Percentiles rank a stretch among this genome's conserved stretches.
phyloP scores from a whole-genome alignment of 2,329 filamentous ascomycete genomes.

The Aureobasidium sp. region DNA sequence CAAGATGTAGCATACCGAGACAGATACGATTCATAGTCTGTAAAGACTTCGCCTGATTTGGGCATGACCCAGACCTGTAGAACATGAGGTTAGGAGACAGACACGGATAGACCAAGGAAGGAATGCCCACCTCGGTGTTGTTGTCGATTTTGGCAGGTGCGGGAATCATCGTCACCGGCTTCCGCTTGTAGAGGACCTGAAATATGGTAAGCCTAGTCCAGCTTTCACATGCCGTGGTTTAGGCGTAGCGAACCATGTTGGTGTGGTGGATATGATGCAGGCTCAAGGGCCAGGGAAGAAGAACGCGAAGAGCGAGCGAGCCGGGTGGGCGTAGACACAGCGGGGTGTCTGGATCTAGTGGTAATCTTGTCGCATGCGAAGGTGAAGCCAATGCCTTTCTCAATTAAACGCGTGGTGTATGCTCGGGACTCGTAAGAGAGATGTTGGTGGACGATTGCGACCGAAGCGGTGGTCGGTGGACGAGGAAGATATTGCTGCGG shows the following conservation, averaged over 20 bases:
- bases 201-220: not conserved
- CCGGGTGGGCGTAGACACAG: not conserved
- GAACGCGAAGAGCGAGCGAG: not conserved
- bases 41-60: conserved; percentile 84
- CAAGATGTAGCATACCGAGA: conserved; percentile 54
- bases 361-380: conserved; percentile 3
- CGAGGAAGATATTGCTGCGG: conserved; percentile 15
- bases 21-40: conserved; percentile 80
- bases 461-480: conserved; percentile 22
- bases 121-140: conserved; percentile 62
- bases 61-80: conserved; percentile 81
- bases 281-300: not conserved
- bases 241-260: conserved; percentile 15
- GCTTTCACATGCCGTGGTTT: not conserved
- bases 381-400: conserved; percentile 2
- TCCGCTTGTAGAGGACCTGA: conserved; percentile 92
- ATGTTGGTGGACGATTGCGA: conserved; percentile 27
- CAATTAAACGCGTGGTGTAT: conserved; percentile 3
- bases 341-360: not conserved
- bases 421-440: not conserved
- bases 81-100: not conserved
- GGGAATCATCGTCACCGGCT: conserved; percentile 78
- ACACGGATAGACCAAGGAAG: not conserved
- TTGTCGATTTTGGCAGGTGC: conserved; percentile 69
- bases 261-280: not conserved